Base-by-base conservation (phyloP, 192 early-diverging fungal species). In the Cladochytrium replicatum region DNA sequence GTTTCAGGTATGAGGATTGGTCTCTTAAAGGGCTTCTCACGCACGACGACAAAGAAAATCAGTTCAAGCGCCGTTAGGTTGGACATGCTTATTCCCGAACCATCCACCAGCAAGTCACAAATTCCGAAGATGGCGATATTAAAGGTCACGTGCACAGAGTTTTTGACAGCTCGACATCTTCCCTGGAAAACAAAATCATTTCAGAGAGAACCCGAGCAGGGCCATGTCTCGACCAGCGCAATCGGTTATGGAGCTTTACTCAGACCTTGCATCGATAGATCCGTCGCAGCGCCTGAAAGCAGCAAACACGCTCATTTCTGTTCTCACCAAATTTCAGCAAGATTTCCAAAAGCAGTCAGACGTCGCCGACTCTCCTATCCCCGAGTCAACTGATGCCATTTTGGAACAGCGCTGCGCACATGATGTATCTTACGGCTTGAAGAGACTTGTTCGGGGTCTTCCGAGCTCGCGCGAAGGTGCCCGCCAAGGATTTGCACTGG, bases 401-500 rank as follows among this genome's bases (percentile, higher is more conserved):
- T 74, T 74, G 6, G 78, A 87, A 43, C 56, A 58, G 46, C 57
- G 68, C 30, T 86, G 80, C 57, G 78, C 85, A 11, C 73, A 76
- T 32, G 90, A 93, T 51, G 82, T 96, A 13, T 60, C 83, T 5
- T 99, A 99, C 54, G 87, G 83, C 0, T 55, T 94, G 8, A 81
- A 80, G 59, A 83, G 96, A 48, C 72, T 99, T 37, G 65, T 95
- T 43, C 70, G 86, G 54, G 96, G 96, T 48, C 68, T 99, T 32
- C 76, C 88, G 22, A 86, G 82, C 39, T 76, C 84, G 6, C 76
- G 91, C 30, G 80, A 88, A 40, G 90, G 82, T 15, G 93, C 96
- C 9, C 72, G 96, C 37, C 93, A 96, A 48, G 96, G 96, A 4
- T 99, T 93, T 65, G 78, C 92, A 13, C 69, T 95, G n/a, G 89